A percentile compares a stretch with the other conserved stretches of the same genome.
These are phyloP conservation scores for Globisporangium nodosum DNA, from an alignment of 352 stramenopile genomes.

Conservation along the genomic window DNA sequence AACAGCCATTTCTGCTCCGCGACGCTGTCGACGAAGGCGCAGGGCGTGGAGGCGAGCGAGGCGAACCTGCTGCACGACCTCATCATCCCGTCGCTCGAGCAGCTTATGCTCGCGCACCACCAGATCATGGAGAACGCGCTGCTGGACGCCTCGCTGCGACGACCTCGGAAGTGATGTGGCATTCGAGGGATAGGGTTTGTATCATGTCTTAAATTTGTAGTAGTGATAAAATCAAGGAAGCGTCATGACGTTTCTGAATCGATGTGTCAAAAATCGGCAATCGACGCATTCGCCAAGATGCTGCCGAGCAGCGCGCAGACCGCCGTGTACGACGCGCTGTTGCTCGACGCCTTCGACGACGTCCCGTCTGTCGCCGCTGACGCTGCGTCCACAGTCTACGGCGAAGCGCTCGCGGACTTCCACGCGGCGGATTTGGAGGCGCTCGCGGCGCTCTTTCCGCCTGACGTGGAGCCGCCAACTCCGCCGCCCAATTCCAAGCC, in stretches of 20 bases:
- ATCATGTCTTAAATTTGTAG: too few species aligned
- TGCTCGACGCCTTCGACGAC: slow-evolving; percentile 5
- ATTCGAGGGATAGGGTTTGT: too few species aligned
- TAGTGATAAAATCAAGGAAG: slow-evolving; percentile 1
- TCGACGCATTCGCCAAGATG: too few species aligned
- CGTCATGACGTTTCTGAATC: neutral
- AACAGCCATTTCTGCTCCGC: slow-evolving; percentile 3
- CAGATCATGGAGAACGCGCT: slow-evolving; percentile 12
- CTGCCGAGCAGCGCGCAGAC: neutral
- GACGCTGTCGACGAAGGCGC: slow-evolving; percentile 2
- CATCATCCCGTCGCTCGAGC: slow-evolving; percentile 8
- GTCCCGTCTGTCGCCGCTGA: neutral
- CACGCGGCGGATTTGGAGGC: slow-evolving; percentile 7
- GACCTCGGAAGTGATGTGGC: neutral
- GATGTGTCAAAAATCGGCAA: neutral
- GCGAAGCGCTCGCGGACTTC: slow-evolving; percentile 2
- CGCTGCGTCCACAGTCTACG: neutral
- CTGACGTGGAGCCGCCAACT: neutral
- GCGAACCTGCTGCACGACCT: slow-evolving; percentile 8
- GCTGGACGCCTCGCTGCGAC: slow-evolving; percentile 4
- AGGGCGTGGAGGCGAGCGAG: neutral
- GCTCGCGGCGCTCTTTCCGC: slow-evolving; percentile 1
- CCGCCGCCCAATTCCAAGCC: neutral
- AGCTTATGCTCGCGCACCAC: slow-evolving; percentile 4
- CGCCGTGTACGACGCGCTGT: slow-evolving; percentile 1